Base-by-base conservation (phyloP, 2,329 filamentous ascomycete species). In the Cytospora schulzeri region DNA sequence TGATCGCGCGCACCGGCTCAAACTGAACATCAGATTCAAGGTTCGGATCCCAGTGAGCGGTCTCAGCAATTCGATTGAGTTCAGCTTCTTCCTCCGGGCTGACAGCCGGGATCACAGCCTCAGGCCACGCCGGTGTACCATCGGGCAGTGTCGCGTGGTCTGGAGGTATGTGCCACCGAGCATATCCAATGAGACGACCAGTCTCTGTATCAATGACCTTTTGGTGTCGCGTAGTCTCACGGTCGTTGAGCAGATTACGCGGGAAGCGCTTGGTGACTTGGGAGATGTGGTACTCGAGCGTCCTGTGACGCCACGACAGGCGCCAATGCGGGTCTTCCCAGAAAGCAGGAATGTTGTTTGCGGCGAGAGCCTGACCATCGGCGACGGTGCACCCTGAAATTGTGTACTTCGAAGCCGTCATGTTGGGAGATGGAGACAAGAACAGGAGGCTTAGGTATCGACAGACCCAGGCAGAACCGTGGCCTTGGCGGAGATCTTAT, bases 271-370 rank as follows among this genome's bases (percentile, higher is more conserved):
- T 68, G 53, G 68, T 51, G 33, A 66, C 19, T 60, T 69, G 65
- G 22, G 57, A 48, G 22, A 70, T 35, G 52, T 70, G 68, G 51
- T 70, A 67, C 29, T 68, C 68, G 28, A 70, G 66, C 29, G 68
- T 67, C 24, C 66, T 65, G 61, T 70, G 61, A 48, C 59, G 66
- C 69, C 69, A 71, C 12, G 62, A 60, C n/a, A 68, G 52, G 45
- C 60, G 59, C 64, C 65, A 69, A 52, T 70, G 59, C 6, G 57
- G 55, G 26, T 67, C 57, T 35, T 64, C 65, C 69, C 68, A 69
- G 60, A 67, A 68, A 31, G 68, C 69, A 2, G 68, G 57, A 22
- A 69, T 67, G 54, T 69, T 68, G 62, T 68, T 70, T 31, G 52
- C 48, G 31, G 65, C 65, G 41, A 69, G 29, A 31, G 63, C 65